Evolutionary conservation across 345 rosid species (phyloP).

Genomic region (Hypericum androsaemum): DNA sequence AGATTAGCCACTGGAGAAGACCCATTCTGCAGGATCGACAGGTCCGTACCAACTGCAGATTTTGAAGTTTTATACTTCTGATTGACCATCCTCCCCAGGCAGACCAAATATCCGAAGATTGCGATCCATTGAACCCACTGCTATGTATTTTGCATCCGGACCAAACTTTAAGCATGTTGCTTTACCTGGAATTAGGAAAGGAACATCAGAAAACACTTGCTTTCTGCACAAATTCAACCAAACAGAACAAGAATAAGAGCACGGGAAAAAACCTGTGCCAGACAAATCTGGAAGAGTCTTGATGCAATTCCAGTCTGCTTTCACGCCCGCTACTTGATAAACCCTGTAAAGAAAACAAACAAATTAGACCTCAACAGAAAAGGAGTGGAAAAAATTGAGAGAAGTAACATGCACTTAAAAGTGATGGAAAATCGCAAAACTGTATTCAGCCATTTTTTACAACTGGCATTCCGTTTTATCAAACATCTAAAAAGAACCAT

Average conservation of each 20-base stretch:
- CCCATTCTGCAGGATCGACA: too few species aligned
- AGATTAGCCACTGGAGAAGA: too few species aligned
- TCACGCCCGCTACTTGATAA: constrained; percentile 83
- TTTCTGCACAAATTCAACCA: not conserved
- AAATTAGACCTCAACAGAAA: not conserved
- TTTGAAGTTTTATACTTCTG: constrained; percentile 28
- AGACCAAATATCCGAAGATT: constrained; percentile 74
- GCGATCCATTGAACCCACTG: constrained; percentile 90
- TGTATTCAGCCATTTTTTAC: too few species aligned
- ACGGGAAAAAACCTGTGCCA: constrained; percentile 53
- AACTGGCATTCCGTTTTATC: too few species aligned
- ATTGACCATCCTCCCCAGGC: constrained; percentile 38
- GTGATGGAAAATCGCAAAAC: too few species aligned
- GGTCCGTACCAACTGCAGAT: too few species aligned
- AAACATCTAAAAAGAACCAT: too few species aligned
- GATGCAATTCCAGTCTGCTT: constrained; percentile 85
- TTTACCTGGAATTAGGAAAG: constrained; percentile 37
- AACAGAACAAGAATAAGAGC: not conserved
- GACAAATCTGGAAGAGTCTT: constrained; percentile 88
- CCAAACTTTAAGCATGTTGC: constrained; percentile 70
- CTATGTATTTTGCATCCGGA: constrained; percentile 63
- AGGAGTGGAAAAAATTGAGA: not conserved
- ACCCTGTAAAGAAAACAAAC: constrained; percentile 33
- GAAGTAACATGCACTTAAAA: too few species aligned
- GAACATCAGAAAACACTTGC: not conserved